Evolutionary conservation across 2,329 filamentous ascomycete genomes (phyloP), one percentile per base, ranked within the genome.

Genomic region (Davidsoniella virescens): DNA sequence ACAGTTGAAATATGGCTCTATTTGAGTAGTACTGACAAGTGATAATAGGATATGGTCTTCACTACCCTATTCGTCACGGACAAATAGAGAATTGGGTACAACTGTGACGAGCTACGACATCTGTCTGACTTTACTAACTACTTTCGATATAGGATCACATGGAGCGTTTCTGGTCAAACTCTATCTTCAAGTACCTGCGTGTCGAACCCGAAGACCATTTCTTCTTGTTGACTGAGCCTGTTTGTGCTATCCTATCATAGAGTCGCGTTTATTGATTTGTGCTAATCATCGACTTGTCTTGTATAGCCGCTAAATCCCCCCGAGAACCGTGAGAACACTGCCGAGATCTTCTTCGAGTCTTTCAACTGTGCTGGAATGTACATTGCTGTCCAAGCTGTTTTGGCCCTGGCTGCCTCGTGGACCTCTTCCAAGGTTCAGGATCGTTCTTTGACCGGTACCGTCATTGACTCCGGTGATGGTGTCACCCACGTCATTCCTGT

Each of bases 101-200:
- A 55, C 33, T 23, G 17, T 36, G 38, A 29, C 18, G 7, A 23
- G 4, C n/a, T 33, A 47, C 53, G n/a, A 4, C 36, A 53, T 62
- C 66, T 56, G 67, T 60, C 5, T n/a, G 20, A n/a, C 29, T 16
- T 23, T 37, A 39, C 43, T 51, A 51, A 51, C 38, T 26, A 18
- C 17, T 26, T 12, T 54, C 42, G 55, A 50, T 54, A 5, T 58
- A 92, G 85, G 92, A 98, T 68, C 86, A 95, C 61, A 98, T 98
- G 92, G 92, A 98, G 67, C 82, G 92, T 56, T 98, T 96, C 71
- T 98, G 92, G 92, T 96, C 93, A 58, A 96, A 96, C 71, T 98
- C 92, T 56, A 98, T 98, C 69, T 98, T 98, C 78, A 98, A 98
- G 67, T 98, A 98, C 63, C 76, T 98, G 49, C 80, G 92, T 60